These are phyloP conservation scores for Lagenidium sp. DNA, from an alignment of 352 stramenopile genomes.

Conservation along the genomic window DNA sequence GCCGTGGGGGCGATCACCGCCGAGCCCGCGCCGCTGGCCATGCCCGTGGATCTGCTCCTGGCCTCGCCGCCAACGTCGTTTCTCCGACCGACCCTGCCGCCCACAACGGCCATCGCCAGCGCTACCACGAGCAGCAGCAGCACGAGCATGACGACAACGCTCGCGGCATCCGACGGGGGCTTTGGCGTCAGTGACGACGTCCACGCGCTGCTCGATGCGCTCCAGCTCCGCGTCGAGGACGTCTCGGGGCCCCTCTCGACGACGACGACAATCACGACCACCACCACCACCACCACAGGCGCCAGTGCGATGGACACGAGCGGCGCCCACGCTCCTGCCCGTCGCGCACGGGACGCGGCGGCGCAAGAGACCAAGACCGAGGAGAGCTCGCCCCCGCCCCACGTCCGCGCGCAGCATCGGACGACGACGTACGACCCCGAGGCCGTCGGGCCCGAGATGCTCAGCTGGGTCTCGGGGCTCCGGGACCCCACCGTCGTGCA, in stretches of 20 bases:
- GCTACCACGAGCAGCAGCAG: too few species aligned
- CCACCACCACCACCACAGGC: slow-evolving; percentile 26
- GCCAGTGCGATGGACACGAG: slow-evolving; percentile 14
- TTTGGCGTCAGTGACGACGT: slow-evolving; percentile 32
- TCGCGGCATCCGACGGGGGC: neutral
- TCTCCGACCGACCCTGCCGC: neutral
- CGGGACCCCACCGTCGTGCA: slow-evolving; percentile 44
- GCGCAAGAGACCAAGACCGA: slow-evolving; percentile 43
- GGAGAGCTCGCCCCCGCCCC: slow-evolving; percentile 27
- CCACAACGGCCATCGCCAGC: too few species aligned
- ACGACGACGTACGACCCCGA: slow-evolving; percentile 5
- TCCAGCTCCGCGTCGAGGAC: slow-evolving; percentile 27
- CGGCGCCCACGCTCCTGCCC: too few species aligned
- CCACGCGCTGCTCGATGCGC: slow-evolving; percentile 35
- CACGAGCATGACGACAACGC: slow-evolving; percentile 1
- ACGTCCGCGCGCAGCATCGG: slow-evolving; percentile 10
- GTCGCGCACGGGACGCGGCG: too few species aligned
- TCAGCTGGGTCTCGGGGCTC: slow-evolving; percentile 43
- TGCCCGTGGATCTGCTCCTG: slow-evolving; percentile 17
- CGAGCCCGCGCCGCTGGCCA: slow-evolving; percentile 9
- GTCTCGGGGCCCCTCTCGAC: slow-evolving; percentile 8
- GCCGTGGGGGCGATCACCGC: slow-evolving; percentile 8
- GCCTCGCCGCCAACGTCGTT: too few species aligned
- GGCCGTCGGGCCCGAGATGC: slow-evolving; percentile 31
- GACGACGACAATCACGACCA: slow-evolving; percentile 27